phyloP scores from a whole-genome alignment of 1,284 basidiomycete species.

The Cutaneotrichosporon cutaneum region DNA sequence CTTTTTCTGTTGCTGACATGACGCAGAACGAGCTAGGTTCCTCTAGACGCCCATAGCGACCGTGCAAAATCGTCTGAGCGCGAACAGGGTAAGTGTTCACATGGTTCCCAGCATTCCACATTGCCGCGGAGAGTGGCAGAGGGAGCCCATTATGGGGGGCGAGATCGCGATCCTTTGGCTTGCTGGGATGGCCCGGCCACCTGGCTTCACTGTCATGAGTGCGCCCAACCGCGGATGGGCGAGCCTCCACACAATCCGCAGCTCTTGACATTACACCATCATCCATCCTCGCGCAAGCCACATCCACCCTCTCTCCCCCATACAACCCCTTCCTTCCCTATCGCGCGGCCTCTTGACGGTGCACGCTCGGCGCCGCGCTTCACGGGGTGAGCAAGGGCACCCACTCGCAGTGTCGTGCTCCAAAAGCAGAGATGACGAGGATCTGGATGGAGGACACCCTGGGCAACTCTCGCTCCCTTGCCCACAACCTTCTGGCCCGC shows the following conservation, averaged over 20 bases:
- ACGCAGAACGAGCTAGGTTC: neutral
- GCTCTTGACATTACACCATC: neutral
- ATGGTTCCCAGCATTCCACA: conserved; percentile 11
- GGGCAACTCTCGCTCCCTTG: neutral
- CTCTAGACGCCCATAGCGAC: conserved; percentile 5
- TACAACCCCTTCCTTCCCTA: neutral
- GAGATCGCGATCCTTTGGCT: neutral
- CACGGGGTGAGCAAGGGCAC: neutral
- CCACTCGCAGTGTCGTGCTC: neutral
- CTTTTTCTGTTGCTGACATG: conserved; percentile 6
- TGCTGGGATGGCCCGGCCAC: neutral
- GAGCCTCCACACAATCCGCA: neutral
- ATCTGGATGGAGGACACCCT: neutral
- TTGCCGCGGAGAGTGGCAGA: neutral
- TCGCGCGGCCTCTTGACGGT: too few relatives aligned
- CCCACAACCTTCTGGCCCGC: neutral
- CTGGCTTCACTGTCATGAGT: neutral
- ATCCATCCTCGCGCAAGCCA: neutral
- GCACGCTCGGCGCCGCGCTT: neutral
- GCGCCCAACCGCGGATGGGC: neutral
- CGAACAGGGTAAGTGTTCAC: conserved; percentile 12
- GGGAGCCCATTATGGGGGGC: neutral
- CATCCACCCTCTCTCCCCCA: neutral
- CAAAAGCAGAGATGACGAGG: neutral
- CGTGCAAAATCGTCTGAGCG: conserved; percentile 10